A percentile compares a stretch with the other conserved stretches of the same genome.
Conservation (phyloP, 352 stramenopile species). For the Phytophthora lateralis region DNA sequence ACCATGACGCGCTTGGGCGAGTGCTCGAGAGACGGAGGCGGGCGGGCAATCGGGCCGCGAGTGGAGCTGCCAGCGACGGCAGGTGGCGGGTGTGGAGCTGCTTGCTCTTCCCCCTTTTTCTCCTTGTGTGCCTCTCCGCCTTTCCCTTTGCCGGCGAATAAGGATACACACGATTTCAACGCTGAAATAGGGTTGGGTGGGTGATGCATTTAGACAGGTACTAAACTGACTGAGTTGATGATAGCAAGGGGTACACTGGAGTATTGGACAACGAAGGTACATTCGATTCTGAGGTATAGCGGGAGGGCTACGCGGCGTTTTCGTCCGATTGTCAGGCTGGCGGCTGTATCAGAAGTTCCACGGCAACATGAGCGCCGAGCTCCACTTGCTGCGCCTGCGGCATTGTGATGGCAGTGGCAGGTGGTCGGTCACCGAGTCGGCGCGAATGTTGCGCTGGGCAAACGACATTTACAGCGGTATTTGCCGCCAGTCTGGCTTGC, state of each 20-base stretch:
- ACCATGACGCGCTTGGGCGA: slow-evolving; percentile 18
- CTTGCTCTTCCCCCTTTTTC: slow-evolving; percentile 34
- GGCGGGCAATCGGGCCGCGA: not conserved
- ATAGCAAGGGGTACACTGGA: not conserved
- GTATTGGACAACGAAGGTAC: not conserved
- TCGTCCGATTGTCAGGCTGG: not conserved
- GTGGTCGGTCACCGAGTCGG: not conserved
- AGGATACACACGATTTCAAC: slow-evolving; percentile 21
- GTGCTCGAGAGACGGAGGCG: slow-evolving; percentile 19
- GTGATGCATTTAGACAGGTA: slow-evolving; percentile 2
- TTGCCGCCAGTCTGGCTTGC: not conserved
- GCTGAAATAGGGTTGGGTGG: not conserved
- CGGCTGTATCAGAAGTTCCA: slow-evolving; percentile 3
- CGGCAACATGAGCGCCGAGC: not conserved
- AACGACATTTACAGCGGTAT: not conserved
- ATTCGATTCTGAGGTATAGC: not conserved
- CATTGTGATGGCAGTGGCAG: not conserved
- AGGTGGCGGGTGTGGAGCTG: slow-evolving; percentile 15
- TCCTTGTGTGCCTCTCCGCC: slow-evolving; percentile 30
- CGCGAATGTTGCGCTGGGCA: not conserved
- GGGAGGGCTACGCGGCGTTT: too few relatives aligned
- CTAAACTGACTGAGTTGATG: not conserved
- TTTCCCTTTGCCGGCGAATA: slow-evolving; percentile 21
- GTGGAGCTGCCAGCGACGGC: slow-evolving; percentile 9
- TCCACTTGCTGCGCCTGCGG: not conserved